Percentiles rank a stretch among this genome's conserved stretches.
Conservation (phyloP, 2,329 filamentous ascomycete species). For the Aspergillus fischeri region DNA sequence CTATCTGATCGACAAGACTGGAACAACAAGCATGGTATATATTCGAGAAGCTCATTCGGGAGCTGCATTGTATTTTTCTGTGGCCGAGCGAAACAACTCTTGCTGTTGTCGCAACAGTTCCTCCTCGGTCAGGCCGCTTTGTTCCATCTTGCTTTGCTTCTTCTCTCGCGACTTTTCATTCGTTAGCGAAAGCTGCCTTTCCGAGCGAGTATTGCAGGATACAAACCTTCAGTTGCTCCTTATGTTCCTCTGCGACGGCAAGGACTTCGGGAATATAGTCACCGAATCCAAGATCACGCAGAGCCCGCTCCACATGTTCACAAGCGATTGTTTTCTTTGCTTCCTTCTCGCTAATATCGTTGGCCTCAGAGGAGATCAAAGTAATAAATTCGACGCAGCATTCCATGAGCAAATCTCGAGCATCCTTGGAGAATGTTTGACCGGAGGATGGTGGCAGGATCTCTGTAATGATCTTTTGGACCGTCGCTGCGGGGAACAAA, state of each 20-base stretch:
- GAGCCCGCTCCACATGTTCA: slow-evolving; percentile 92
- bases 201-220: not conserved
- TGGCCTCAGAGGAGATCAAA: slow-evolving; percentile 95
- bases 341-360: slow-evolving; percentile 98
- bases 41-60: slow-evolving; percentile 30
- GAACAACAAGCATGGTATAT: slow-evolving; percentile 1
- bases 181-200: slow-evolving; percentile 11
- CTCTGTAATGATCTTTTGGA: slow-evolving; percentile 85
- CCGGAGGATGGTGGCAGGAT: slow-evolving; percentile 75
- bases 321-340: slow-evolving; percentile 99
- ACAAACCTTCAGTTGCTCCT: slow-evolving; percentile 82
- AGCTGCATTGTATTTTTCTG: slow-evolving; percentile 62
- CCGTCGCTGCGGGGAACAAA: slow-evolving; percentile 50
- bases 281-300: slow-evolving; percentile 86
- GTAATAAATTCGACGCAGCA: slow-evolving; percentile 99
- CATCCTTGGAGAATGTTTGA: slow-evolving; percentile 89
- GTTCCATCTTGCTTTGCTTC: slow-evolving; percentile 94
- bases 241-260: slow-evolving; percentile 84
- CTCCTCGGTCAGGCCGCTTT: slow-evolving; percentile 86
- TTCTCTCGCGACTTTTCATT: slow-evolving; percentile 76
- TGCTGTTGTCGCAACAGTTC: slow-evolving; percentile 85
- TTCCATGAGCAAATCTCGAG: slow-evolving; percentile 91
- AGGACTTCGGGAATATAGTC: slow-evolving; percentile 88
- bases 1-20: slow-evolving; percentile 32
- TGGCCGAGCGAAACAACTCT: slow-evolving; percentile 82